Conservation (phyloP, 495 filamentous ascomycete species). For the Recurvomyces mirabilis region DNA sequence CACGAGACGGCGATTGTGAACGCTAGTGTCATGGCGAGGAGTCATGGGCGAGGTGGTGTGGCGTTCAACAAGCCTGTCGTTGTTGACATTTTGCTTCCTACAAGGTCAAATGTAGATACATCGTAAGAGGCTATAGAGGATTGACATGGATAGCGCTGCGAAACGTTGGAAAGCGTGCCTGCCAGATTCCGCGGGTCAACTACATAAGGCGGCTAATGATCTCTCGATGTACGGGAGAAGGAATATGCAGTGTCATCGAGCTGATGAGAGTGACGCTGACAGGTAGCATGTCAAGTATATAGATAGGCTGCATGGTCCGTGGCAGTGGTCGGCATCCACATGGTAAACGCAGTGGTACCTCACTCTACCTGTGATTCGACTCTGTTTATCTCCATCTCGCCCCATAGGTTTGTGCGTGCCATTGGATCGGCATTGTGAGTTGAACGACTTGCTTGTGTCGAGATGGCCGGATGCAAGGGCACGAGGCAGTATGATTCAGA, state of each 20-base stretch:
- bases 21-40: slow-evolving; percentile 57
- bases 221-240: too few species aligned
- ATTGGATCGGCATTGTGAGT: neutral
- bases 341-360: slow-evolving; percentile 8
- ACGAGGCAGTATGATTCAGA: too few species aligned
- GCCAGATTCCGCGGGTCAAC: too few species aligned
- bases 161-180: neutral
- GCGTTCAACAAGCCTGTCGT: slow-evolving; percentile 64
- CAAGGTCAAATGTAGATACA: slow-evolving; percentile 55
- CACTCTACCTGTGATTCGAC: neutral
- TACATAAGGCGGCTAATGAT: too few species aligned
- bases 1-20: slow-evolving; percentile 70
- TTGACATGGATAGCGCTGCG: neutral
- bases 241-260: too few species aligned
- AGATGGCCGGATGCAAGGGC: too few species aligned
- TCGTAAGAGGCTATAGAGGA: neutral
- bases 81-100: slow-evolving; percentile 64
- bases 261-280: neutral
- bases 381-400: neutral
- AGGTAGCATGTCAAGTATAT: neutral
- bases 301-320: slow-evolving; percentile 4
- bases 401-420: neutral
- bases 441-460: too few species aligned
- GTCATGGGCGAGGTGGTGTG: slow-evolving; percentile 45
- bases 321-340: too few species aligned